A percentile compares a stretch with the other conserved stretches of the same genome.
These are phyloP conservation scores for Escallonia herrerae DNA, from an alignment of 129 eudicot genomes.

Conservation along the genomic window DNA sequence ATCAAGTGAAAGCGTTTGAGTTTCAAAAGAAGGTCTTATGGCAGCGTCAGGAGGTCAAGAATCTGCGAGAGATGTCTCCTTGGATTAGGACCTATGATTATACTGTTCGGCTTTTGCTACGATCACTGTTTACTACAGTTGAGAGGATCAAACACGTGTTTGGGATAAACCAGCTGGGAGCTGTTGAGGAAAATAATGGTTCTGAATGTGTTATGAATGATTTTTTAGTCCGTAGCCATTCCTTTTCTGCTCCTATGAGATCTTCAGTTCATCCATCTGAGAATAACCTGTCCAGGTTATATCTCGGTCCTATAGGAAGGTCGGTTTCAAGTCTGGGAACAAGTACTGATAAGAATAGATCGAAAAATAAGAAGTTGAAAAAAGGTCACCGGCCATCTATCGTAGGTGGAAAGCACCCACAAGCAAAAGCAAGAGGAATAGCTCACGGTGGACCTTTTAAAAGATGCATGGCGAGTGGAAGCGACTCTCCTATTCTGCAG, in stretches of 20 bases:
- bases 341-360: constrained; percentile 14
- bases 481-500: constrained; percentile 35
- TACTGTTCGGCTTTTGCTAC: constrained; percentile 47
- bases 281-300: constrained; percentile 9
- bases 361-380: constrained; percentile 16
- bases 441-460: constrained; percentile 34
- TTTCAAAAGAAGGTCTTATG: constrained; percentile 62
- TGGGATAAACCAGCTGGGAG: constrained; percentile 18
- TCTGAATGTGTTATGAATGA: constrained; percentile 8
- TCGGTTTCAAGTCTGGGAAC: constrained; percentile 46
- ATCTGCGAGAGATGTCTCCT: constrained; percentile 60
- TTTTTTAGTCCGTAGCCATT: constrained; percentile 35
- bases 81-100: constrained; percentile 75
- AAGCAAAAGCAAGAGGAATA: constrained; percentile 21
- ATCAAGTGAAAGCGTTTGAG: constrained; percentile 55
- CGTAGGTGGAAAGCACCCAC: constrained; percentile 32
- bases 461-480: constrained; percentile 53
- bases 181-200: constrained; percentile 20
- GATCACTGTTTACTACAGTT: constrained; percentile 61
- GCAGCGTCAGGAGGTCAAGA: constrained; percentile 70
- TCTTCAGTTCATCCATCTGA: constrained; percentile 41
- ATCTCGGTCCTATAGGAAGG: constrained; percentile 28
- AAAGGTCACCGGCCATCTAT: constrained; percentile 25
- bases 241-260: no score
- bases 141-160: constrained; percentile 53